phyloP scores from a whole-genome alignment of 805 yeast species.

The Cyberlindnera xylosilytica region DNA sequence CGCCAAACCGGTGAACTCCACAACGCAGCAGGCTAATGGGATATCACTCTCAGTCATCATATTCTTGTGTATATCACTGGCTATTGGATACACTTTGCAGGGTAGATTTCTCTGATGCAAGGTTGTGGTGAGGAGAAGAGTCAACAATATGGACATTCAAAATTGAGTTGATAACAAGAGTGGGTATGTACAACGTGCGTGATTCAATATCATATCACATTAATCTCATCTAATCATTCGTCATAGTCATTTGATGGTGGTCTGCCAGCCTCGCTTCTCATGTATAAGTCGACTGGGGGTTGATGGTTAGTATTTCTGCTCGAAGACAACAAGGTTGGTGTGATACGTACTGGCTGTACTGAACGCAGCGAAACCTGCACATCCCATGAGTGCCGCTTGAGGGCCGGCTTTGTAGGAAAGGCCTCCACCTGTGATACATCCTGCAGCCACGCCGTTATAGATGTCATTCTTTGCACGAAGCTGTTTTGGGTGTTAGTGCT shows the following conservation, averaged over 20 bases:
- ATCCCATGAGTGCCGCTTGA: conserved; percentile 84
- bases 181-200: no score
- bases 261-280: conserved; percentile 40
- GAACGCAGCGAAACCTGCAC: conserved; percentile 97
- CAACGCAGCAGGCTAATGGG: no score
- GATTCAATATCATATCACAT: no score
- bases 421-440: conserved; percentile 96
- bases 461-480: conserved; percentile 85
- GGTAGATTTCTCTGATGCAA: no score
- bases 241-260: conserved; percentile 5
- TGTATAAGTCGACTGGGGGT: conserved; percentile 61
- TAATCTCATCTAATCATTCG: no score
- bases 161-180: no score
- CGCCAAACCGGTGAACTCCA: no score
- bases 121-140: no score
- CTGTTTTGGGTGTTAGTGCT: no score
- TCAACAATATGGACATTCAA: neutral
- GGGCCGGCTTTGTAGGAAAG: conserved; percentile 92
- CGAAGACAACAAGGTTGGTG: no score
- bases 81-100: neutral
- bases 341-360: conserved; percentile 57
- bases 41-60: neutral
- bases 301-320: conserved; percentile 6
- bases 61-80: neutral
- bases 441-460: conserved; percentile 88